Base-by-base conservation (phyloP, 768 basidiomycete genomes). In the Tremella yokohamensis region DNA sequence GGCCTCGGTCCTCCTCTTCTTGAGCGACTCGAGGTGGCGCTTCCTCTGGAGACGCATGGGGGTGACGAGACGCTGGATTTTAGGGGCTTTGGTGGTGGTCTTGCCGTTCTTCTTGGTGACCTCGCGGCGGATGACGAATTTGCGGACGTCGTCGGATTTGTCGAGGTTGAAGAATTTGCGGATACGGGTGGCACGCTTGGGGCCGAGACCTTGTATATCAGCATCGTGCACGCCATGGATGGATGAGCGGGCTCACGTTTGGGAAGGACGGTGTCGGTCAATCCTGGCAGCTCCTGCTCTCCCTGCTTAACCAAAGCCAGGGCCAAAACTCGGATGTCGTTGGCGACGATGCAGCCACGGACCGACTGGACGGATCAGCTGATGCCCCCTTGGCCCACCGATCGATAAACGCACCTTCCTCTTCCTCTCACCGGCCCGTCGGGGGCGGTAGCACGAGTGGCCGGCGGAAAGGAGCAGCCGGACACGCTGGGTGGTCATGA, bases 401-500 rank as follows among this genome's bases (percentile, higher is more conserved):
- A 45, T 18, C n/a, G 42, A 45, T 45, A 24, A 52, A 96, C 81
- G 13, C 55, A 64, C 63, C 57, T 98, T 98, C 83, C 94, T 89
- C 83, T 89, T 92, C 80, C 94, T 89, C 81, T 99, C 93, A 75
- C 94, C 94, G 49, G 82, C 79, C 78, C 92, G 89, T 75, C 92
- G 89, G 66, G 82, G 78, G 70, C 94, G 90, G 84, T 89, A 97
- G 84, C 94, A 98, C 29, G 93, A 94, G 85, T 98, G 94, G 40
- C 62, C 62, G 78, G 94, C 89, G 63, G 89, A 72, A 76, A 99
- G 88, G 73, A 98, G 89, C 65, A 99, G 88, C 62, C 84, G 82
- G 67, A 97, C 89, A 81, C 94, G 93, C 81, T 98, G 94, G 81
- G 97, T 97, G 90, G 97, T 96, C 49, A 91, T 90, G 84, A 96